phyloP scores from a whole-genome alignment of 306 rosid genomes.

The Trifolium dubium region DNA sequence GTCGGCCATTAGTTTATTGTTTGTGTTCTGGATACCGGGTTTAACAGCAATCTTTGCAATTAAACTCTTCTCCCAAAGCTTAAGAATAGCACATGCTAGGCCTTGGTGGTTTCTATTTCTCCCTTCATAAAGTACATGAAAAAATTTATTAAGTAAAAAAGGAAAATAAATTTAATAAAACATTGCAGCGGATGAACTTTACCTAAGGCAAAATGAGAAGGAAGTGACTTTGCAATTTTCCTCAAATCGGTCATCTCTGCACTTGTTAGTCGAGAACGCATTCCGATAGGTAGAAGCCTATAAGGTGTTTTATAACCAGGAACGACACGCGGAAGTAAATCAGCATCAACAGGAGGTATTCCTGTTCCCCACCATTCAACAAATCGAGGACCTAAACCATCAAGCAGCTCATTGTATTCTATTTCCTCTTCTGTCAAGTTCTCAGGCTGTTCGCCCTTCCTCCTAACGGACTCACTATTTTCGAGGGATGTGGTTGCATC shows the following conservation, averaged over 20 bases:
- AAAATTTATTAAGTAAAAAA: constrained; percentile 36
- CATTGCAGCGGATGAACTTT: constrained; percentile 27
- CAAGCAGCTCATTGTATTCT: constrained; percentile 77
- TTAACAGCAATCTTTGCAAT: constrained; percentile 93
- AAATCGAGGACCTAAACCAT: constrained; percentile 95
- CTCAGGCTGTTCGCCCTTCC: constrained; percentile 39
- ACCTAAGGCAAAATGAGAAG: constrained; percentile 98
- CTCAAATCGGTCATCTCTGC: constrained; percentile 90
- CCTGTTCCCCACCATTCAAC: constrained; percentile 98
- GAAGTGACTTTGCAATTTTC: constrained; percentile 78
- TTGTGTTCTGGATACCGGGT: constrained; percentile 98
- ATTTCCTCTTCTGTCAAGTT: constrained; percentile 75
- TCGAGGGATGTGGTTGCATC: constrained; percentile 47
- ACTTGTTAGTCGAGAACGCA: constrained; percentile 89
- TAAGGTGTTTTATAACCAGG: constrained; percentile 94
- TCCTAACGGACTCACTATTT: constrained; percentile 50
- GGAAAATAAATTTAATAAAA: constrained; percentile 22
- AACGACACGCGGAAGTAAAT: constrained; percentile 73
- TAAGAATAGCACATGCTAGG: constrained; percentile 80
- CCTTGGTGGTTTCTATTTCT: constrained; percentile 98
- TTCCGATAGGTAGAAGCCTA: constrained; percentile 93
- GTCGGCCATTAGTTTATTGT: constrained; percentile 94
- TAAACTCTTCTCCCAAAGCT: constrained; percentile 93
- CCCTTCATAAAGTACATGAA: constrained; percentile 58
- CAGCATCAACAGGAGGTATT: constrained; percentile 94